Conservation (phyloP, 495 filamentous ascomycete genomes). For the Polyplosphaeria fusca region DNA sequence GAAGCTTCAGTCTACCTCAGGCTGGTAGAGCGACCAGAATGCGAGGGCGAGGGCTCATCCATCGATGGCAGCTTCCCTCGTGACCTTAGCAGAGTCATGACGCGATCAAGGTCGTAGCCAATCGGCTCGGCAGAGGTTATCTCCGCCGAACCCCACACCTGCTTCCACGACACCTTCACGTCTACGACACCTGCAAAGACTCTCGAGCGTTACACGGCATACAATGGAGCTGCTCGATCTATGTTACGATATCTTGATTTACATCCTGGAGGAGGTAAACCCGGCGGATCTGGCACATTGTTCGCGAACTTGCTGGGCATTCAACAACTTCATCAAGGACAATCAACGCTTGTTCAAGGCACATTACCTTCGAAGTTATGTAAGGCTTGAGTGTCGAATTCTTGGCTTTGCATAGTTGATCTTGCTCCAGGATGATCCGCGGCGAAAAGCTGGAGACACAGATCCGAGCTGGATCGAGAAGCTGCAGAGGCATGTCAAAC, state of each 20-base stretch:
- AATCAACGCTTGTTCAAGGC: constrained; percentile 54
- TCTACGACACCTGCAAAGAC: no score
- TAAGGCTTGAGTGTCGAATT: constrained; percentile 22
- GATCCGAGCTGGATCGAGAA: constrained; percentile 51
- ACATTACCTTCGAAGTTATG: constrained; percentile 49
- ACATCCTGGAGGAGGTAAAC: constrained; percentile 54
- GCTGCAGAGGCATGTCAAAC: constrained; percentile 48
- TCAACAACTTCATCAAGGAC: constrained; percentile 49
- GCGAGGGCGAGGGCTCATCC: no score
- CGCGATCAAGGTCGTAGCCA: no score
- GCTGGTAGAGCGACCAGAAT: no score
- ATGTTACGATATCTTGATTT: constrained; percentile 55
- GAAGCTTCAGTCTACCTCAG: no score
- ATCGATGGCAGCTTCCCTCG: no score
- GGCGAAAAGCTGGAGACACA: constrained; percentile 1
- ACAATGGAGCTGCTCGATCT: constrained; percentile 36
- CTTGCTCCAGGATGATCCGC: constrained; percentile 44
- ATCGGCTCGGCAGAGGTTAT: no score
- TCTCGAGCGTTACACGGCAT: not conserved
- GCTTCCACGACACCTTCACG: no score
- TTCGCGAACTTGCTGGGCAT: constrained; percentile 46
- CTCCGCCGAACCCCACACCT: no score
- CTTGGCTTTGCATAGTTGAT: no score
- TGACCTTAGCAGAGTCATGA: no score
- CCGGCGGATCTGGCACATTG: constrained; percentile 51